Evolutionary conservation across 202 grass and related monocot species (phyloP).

Genomic region (Tripidium arundinaceum): DNA sequence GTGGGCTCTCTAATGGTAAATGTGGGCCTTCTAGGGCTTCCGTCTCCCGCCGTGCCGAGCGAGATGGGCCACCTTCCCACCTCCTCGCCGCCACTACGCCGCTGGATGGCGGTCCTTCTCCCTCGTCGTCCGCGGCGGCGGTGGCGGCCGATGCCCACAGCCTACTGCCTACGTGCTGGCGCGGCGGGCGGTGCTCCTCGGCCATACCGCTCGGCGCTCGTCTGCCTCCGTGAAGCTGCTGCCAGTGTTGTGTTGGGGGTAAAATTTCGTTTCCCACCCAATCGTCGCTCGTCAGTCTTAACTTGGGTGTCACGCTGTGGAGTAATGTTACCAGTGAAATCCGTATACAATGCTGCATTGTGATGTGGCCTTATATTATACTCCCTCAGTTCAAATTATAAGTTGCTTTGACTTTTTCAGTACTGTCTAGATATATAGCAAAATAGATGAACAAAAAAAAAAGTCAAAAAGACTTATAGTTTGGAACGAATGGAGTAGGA

Average conservation of each 20-base stretch:
- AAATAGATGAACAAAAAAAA: no score
- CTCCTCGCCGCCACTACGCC: no score
- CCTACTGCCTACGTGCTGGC: conserved; percentile 35
- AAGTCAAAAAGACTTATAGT: no score
- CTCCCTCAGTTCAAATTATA: no score
- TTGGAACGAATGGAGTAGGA: no score
- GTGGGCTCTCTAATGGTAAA: neutral
- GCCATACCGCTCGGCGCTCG: conserved; percentile 72
- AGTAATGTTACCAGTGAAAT: neutral
- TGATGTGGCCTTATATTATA: neutral
- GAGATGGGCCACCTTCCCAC: conserved; percentile 41
- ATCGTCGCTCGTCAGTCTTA: neutral
- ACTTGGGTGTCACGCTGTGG: neutral
- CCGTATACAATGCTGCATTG: neutral
- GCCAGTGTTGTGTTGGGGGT: conserved; percentile 11
- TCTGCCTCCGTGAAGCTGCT: conserved; percentile 42
- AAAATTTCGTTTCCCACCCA: conserved; percentile 1
- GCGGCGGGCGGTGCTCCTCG: conserved; percentile 65
- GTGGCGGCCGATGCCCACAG: neutral
- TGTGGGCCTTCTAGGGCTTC: no score
- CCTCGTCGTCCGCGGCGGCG: neutral
- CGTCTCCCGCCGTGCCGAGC: no score
- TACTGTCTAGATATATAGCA: no score
- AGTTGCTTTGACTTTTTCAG: no score
- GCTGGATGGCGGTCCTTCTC: conserved; percentile 14